Base-by-base conservation (phyloP, 2,329 filamentous ascomycete species). In the Xylariomycetidae sp. region DNA sequence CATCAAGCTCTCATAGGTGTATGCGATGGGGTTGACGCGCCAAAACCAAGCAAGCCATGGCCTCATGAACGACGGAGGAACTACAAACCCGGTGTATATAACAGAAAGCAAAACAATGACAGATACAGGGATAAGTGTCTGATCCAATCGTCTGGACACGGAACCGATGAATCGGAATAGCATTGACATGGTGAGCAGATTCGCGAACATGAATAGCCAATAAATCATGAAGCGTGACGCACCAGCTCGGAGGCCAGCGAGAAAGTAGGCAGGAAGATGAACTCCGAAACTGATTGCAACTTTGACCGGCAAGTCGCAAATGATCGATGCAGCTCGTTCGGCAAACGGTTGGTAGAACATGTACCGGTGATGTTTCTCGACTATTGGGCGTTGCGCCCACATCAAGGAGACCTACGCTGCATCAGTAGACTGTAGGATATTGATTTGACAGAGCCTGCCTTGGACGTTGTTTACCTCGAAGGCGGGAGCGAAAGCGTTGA, bases 261-360 rank as follows among this genome's bases (percentile, higher is more conserved):
- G 81, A 60, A 94, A 94, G 63, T 95, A 95, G 2, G 94, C 60
- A 1, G 76, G 70, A 23, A 88, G 33, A 52, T 94, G 90, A 67
- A 92, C 93, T 3, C 74, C 61, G 38, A 92, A 68, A 2, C 75
- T 63, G 46, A 85, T 86, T n/a, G 61, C 26, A 8, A 92, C 60
- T 58, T 90, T 93, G 60, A 84, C 84, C 0, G 88, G 88, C 59
- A 93, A 61, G 49, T 95, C 89, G 41, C 75, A 82, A 18, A 95
- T 59, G 78, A 93, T 90, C 3, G 84, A 90, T 0, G 84, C 79
- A 36, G 85, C 70, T 10, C 85, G 83, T 68, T 95, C 87, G 12
- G 86, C 80, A 10, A 82, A 87, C 0, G 89, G 86, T 51, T 93
- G 88, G 52, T 95, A 93, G 13, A 95, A 70, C 9, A 87, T 87